Evolutionary conservation across 1,284 basidiomycete genomes (phyloP), one percentile per base, ranked within the genome.

Genomic region (Boletus semigastroideus): DNA sequence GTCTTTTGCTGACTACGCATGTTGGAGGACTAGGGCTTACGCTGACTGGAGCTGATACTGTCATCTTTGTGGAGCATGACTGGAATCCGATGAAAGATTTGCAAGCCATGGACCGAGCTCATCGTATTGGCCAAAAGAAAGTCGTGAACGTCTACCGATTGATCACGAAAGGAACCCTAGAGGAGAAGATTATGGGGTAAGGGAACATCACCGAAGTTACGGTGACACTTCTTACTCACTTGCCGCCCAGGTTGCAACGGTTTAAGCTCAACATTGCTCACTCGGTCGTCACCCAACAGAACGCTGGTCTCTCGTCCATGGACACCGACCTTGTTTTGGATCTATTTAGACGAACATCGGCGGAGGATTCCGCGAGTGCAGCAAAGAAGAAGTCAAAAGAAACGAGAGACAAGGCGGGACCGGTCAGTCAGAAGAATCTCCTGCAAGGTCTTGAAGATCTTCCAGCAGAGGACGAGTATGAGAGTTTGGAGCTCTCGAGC

Each of bases 41-140:
- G 19, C 75, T 99, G 59, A 99, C 97, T 0, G 96, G 97, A 22
- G 97, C 97, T 10, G 97, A 99, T 70, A 99, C 97, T 1, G 97
- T 99, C 59, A 98, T 99, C 58, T 99, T 99, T 64, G 94, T 99
- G 44, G 97, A 99, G 70, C 97, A 99, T 69, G 97, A 99, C 70
- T 99, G 97, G 97, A 99, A 99, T 70, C 97, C 97, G 17, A 98
- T 97, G 94, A 98, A 98, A 72, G 97, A 99, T 74, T 75, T 99
- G 12, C 97, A 99, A 69, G 97, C 97, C 7, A 99, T 99, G 97
- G 97, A 99, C 69, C 85, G 97, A 51, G 97, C 97, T 1, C 97
- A 99, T 74, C 88, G 97, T 51, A 87, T 99, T 28, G 97, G 97
- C 5, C 97, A 99, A 75, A 99, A 98, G 77, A 94, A 95, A 72